phyloP scores from a whole-genome alignment of 2,329 filamentous ascomycete species.

The Amauroascus niger region DNA sequence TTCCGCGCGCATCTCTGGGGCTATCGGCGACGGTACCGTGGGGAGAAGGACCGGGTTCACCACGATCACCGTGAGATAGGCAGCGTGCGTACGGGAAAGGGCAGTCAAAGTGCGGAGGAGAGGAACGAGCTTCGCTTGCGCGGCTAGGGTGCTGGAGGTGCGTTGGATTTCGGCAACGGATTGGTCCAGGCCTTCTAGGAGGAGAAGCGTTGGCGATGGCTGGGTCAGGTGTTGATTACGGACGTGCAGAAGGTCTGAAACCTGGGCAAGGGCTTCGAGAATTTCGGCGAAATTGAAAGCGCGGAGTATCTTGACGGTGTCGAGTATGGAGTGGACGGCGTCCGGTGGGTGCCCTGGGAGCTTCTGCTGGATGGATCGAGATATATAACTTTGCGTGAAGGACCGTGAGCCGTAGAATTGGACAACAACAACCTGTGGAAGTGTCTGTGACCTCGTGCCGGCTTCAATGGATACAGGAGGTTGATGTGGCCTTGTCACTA shows the following conservation, averaged over 20 bases:
- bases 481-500: not conserved
- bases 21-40: not conserved
- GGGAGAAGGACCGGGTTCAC: conserved; percentile 29
- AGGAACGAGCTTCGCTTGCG: conserved; percentile 27
- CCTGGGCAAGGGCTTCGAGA: conserved; percentile 12
- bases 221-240: not conserved
- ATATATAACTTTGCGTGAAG: conserved; percentile 5
- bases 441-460: too few relatives aligned
- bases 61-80: conserved; percentile 28
- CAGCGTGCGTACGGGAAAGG: conserved; percentile 25
- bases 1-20: not conserved
- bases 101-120: conserved; percentile 28
- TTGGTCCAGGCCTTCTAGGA: conserved; percentile 32
- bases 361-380: conserved; percentile 10
- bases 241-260: conserved; percentile 16
- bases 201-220: conserved; percentile 18
- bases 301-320: conserved; percentile 14
- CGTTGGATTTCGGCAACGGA: conserved; percentile 31
- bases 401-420: conserved; percentile 14
- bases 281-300: conserved; percentile 17
- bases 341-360: conserved; percentile 8
- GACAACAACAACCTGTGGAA: conserved; percentile 15
- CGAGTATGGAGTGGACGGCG: conserved; percentile 10
- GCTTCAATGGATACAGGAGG: not conserved
- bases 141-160: conserved; percentile 29